Base-by-base conservation (phyloP, 225 moss, liverwort and hornwort species). In the Pseudoscleropodium purum region DNA sequence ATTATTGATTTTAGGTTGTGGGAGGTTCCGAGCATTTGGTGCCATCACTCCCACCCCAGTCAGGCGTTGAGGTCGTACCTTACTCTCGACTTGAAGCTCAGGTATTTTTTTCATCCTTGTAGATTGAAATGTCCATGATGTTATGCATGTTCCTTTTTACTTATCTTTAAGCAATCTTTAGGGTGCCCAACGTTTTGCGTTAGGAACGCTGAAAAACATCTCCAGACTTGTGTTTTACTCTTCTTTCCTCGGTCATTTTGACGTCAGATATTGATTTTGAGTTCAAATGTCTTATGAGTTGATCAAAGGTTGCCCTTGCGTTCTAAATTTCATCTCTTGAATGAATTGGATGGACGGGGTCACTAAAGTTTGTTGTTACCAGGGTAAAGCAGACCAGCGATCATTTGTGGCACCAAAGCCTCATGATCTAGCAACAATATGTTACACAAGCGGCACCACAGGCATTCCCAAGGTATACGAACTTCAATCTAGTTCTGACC, bases 361-460 rank as follows among this genome's bases (percentile, higher is more conserved):
- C 39, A 57, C 81, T 89, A 61, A 88, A 80, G 52, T 81, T 80
- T 49, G 75, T 74, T 88, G 36, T 64, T 75, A 78, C 73, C 92
- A 99, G 93, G 99, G 99, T 68, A 88, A 86, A 87, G 93, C 95
- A 67, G 93, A 97, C 81, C 95, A 92, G 60, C 92, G 89, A 91
- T 88, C 95, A 45, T 99, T 96, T 87, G 88, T 96, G 86, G 92
- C 96, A 74, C 97, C 99, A 47, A 88, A 89, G 76, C 92, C 96
- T 45, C 95, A 96, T 85, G 97, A 99, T 88, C 37, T 96, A 65
- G 97, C 96, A 62, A 99, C 99, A 82, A 91, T 99, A 59, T 99
- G 99, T 92, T 99, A 99, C 89, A 99, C 99, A 75, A 99, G 99
- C 73, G 99, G 99, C 52, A 99, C 99, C 30, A 99, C 99, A 25